Conservation (phyloP, 31 red algal species). For the Porphyra umbilicalis region DNA sequence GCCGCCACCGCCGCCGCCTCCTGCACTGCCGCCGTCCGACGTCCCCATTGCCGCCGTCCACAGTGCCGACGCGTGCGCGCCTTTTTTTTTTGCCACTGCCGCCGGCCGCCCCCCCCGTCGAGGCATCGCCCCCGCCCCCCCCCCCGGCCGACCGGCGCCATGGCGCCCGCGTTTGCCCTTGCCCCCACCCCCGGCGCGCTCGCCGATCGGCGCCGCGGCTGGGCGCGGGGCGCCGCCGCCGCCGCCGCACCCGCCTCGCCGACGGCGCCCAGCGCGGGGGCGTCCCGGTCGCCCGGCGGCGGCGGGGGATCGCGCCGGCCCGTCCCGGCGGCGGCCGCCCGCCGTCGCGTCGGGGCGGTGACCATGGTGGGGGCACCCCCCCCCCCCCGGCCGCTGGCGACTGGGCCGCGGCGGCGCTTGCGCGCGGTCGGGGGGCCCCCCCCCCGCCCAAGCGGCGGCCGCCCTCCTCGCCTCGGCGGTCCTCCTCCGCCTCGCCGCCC, state of each 20-base stretch:
- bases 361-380: not conserved
- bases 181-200: not conserved
- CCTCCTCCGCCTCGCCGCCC: not conserved
- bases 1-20: no score
- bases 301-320: not conserved
- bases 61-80: no score
- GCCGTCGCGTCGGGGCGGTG: not conserved
- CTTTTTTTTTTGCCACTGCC: no score
- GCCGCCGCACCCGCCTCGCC: not conserved
- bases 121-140: no score
- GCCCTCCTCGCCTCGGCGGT: not conserved
- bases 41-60: no score
- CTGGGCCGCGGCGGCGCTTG: not conserved
- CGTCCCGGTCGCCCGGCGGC: not conserved
- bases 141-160: not conserved
- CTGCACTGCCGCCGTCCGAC: no score
- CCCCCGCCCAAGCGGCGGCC: not conserved
- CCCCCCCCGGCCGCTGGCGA: not conserved
- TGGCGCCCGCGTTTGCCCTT: not conserved
- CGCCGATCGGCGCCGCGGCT: not conserved
- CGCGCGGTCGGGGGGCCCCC: not conserved
- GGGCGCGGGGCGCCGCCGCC: not conserved
- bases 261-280: not conserved
- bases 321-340: not conserved
- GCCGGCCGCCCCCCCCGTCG: no score